phyloP scores from a whole-genome alignment of 1,139 yeast genomes.

The Geotrichum aggregatum region DNA sequence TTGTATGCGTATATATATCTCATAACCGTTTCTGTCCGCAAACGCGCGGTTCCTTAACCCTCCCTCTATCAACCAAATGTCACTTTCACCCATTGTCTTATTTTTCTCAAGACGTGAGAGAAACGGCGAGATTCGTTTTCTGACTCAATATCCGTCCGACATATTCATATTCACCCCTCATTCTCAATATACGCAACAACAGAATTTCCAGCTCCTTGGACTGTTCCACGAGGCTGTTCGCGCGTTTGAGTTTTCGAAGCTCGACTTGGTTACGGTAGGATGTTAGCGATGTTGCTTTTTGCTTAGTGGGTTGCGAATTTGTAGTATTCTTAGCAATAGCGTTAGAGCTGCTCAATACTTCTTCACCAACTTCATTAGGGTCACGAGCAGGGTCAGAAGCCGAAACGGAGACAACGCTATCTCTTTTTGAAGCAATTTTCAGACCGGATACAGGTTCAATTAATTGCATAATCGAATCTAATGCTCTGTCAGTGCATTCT shows the following conservation, averaged over 20 bases:
- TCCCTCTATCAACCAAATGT: too few species aligned
- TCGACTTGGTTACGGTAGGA: conserved; percentile 2
- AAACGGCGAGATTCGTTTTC: conserved; percentile 12
- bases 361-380: too few species aligned
- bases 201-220: conserved; percentile 29
- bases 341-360: too few species aligned
- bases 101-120: neutral
- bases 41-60: too few species aligned
- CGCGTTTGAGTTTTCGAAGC: neutral
- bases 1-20: too few species aligned
- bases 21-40: too few species aligned
- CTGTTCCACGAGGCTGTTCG: neutral
- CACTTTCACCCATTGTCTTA: too few species aligned
- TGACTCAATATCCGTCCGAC: conserved; percentile 56
- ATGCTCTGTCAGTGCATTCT: conserved; percentile 47
- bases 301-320: neutral
- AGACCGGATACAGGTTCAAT: neutral
- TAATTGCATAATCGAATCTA: conserved; percentile 3
- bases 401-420: neutral
- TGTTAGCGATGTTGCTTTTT: neutral
- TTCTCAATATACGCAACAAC: conserved; percentile 53
- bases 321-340: neutral
- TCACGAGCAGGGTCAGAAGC: too few species aligned
- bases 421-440: neutral
- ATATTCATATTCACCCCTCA: conserved; percentile 45